Base-by-base conservation (phyloP, 2,329 filamentous ascomycete species). In the Fusarium caatingaense region DNA sequence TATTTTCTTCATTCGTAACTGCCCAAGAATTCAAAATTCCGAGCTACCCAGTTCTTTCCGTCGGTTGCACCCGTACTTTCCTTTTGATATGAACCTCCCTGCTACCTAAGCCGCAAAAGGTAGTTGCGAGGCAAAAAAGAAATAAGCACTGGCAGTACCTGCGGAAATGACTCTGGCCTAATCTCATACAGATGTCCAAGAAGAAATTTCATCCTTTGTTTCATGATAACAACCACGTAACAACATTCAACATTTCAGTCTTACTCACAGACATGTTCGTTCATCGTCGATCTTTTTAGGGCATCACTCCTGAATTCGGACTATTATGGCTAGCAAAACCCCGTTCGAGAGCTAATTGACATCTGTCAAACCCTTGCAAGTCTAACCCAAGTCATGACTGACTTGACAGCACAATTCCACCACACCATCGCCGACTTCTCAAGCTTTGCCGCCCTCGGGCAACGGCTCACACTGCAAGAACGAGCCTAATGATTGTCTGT, bases 401-500 rank as follows among this genome's bases (percentile, higher is more conserved):
- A 32, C 44, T 65, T 65, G 51, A 53, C 62, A 63, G 42, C 46
- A 41, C 51, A 63, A 48, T 46, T 67, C 44, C 49, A 32, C 57
- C 68, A 69, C 53, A 69, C 64, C 42, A 62, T 66, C 68, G 46
- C 45, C 67, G 50, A 70, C 57, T 53, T 53, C 34, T 69, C 32
- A 50, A 51, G 56, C 63, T 60, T 73, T 73, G 57, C 72, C 70
- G 63, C 47, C 67, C 61, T 73, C 48, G 56, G 68, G 63, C 55
- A 66, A 73, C 60, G 56, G 71, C 55, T 65, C 61, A 48, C 72
- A 50, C 49, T 58, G 56, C 34, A 45, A 64, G 68, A 67, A 72
- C 68, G 58, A 74, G 72, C 71, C 72, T 60, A 63, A 60, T 50
- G 53, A 61, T 46, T 40, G 72, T 73, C 72, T 73, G 72, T 74